Percentiles rank a stretch among this genome's conserved stretches.
Conservation (phyloP, 176 grass and related monocot species). For the Avena insularis region DNA sequence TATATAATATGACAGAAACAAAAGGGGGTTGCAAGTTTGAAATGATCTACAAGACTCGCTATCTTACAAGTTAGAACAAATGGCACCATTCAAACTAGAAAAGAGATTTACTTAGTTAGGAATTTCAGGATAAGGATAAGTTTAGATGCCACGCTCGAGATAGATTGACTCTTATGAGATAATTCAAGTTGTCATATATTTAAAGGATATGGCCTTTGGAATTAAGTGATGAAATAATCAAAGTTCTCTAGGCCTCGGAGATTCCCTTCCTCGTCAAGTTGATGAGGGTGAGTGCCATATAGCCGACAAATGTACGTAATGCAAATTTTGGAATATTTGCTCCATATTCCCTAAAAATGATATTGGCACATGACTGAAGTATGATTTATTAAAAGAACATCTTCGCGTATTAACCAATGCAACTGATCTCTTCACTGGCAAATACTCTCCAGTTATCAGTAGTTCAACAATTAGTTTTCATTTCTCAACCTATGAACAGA, state of each 20-base stretch:
- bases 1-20: conserved; percentile 13
- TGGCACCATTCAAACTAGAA: background rate
- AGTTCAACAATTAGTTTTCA: conserved; percentile 13
- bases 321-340: background rate
- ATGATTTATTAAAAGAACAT: conserved; percentile 12
- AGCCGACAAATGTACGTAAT: background rate
- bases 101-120: background rate
- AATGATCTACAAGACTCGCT: conserved; percentile 6
- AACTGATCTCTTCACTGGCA: background rate
- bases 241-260: background rate
- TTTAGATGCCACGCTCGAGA: background rate
- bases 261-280: background rate
- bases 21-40: background rate
- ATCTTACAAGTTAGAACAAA: conserved; percentile 19
- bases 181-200: background rate
- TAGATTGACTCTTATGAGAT: conserved; percentile 11
- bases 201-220: background rate
- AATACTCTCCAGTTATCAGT: background rate
- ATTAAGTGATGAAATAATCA: background rate
- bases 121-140: conserved; percentile 2
- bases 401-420: background rate
- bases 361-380: background rate
- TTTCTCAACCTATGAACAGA: conserved; percentile 21
- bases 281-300: conserved; percentile 1
- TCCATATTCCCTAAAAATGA: conserved; percentile 13